Evolutionary conservation across 768 basidiomycete species (phyloP), one percentile per base, ranked within the genome.

Genomic region (Hygrophorus russula): DNA sequence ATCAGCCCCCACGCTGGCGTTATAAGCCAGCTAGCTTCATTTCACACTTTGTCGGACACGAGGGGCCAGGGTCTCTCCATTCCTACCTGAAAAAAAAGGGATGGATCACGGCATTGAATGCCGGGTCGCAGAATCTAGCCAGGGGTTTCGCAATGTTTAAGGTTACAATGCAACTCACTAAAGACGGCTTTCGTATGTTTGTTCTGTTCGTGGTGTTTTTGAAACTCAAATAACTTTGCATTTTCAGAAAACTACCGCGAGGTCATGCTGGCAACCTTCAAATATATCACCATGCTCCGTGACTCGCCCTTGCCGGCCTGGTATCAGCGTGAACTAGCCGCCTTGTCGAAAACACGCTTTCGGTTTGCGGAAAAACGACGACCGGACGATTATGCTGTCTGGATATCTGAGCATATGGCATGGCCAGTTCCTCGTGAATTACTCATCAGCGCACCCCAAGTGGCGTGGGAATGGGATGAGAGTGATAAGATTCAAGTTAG

Each of bases 101-200:
- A 2, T 94, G 91, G 90, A 72, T 85, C 30, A 89, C 81, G 20
- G 68, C 69, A 10, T 65, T 98, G 39, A 76, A 71, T 43, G 70
- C 79, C 35, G 89, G 84, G 1, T 69, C 75, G 2, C 82, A 84
- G 51, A 64, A 69, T 28, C 71, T 88, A 5, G 87, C 74, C 14
- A 74, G 87, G 49, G 89, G 91, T 0, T 90, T 97, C 56, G 84
- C 80, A 32, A 82, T 88, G 71, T 88, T 96, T 65, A 92, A 87
- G 58, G 60, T 86, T n/a, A 82, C 79, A 1, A 67, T 85, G 17
- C 65, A 84, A 53, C 62, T 99, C 49, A 96, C 96, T 0, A 70
- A 74, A 30, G 80, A 87, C 46, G 96, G 96, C 1, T 83, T 94
- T 45, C 70, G 90, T 93, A 56, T 54, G 85, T 36, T 46, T 24